These are phyloP conservation scores for Fusarium domesticum DNA, from an alignment of 2,329 filamentous ascomycete species.

Conservation along the genomic window DNA sequence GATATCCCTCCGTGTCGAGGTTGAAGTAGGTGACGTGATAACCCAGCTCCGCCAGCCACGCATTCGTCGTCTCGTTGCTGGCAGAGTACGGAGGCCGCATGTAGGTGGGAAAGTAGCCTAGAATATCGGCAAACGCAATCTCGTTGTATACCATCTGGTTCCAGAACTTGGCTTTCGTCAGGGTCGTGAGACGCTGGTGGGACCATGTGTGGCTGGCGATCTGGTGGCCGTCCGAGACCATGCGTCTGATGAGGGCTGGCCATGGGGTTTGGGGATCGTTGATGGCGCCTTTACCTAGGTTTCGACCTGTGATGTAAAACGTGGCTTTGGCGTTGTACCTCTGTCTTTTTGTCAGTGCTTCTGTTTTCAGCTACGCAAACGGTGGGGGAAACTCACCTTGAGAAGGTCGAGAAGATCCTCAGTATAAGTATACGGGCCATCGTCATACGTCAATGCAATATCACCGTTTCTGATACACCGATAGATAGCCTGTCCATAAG, in stretches of 20 bases:
- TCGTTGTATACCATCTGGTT: slow-evolving; percentile 45
- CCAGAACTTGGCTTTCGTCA: slow-evolving; percentile 34
- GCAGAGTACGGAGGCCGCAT: slow-evolving; percentile 48
- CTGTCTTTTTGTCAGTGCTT: slow-evolving; percentile 20
- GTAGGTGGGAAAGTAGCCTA: slow-evolving; percentile 42
- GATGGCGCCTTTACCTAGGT: slow-evolving; percentile 42
- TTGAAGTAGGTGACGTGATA: slow-evolving; percentile 60
- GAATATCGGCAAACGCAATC: slow-evolving; percentile 40
- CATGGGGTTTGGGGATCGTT: slow-evolving; percentile 38
- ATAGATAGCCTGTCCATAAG: slow-evolving; percentile 54
- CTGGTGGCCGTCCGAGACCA: slow-evolving; percentile 55
- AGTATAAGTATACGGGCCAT: slow-evolving; percentile 45
- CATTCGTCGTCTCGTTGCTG: slow-evolving; percentile 39
- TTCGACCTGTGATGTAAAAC: slow-evolving; percentile 37
- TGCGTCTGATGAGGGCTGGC: slow-evolving; percentile 40
- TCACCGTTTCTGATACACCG: slow-evolving; percentile 34
- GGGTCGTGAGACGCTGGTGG: slow-evolving; percentile 41
- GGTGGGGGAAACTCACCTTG: slow-evolving; percentile 9
- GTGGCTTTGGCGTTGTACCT: slow-evolving; percentile 38
- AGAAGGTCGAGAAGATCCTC: slow-evolving; percentile 40
- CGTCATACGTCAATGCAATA: slow-evolving; percentile 46
- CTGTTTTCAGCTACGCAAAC: not conserved
- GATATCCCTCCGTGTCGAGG: slow-evolving; percentile 59
- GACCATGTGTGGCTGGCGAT: slow-evolving; percentile 54
- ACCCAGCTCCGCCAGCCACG: slow-evolving; percentile 42